Percentiles rank a stretch among this genome's conserved stretches.
Conservation (phyloP, 441 rosid genomes). For the Hura crepitans region DNA sequence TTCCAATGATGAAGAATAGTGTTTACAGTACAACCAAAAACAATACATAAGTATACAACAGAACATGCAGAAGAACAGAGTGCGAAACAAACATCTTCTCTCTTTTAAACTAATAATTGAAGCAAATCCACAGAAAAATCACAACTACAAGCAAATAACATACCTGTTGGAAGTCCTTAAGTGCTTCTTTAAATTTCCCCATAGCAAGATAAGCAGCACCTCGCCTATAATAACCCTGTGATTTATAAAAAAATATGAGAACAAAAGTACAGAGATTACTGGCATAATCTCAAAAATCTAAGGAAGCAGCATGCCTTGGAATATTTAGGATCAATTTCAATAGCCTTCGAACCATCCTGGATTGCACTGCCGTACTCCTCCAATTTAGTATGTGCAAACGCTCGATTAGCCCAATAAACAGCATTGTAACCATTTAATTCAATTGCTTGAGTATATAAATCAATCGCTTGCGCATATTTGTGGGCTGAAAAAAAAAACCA, state of each 20-base stretch:
- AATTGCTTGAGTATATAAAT: constrained; percentile 76
- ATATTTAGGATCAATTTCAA: constrained; percentile 78
- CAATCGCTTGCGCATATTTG: constrained; percentile 74
- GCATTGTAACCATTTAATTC: constrained; percentile 61
- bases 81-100: not conserved
- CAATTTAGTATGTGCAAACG: constrained; percentile 81
- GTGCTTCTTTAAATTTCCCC: constrained; percentile 97
- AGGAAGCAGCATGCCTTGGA: constrained; percentile 50
- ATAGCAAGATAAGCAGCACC: constrained; percentile 95
- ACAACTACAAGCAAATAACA: constrained; percentile 4
- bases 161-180: constrained; percentile 97
- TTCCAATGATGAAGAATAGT: not conserved
- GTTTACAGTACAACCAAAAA: not conserved
- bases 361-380: constrained; percentile 99
- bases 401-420: constrained; percentile 96
- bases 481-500: constrained; percentile 49
- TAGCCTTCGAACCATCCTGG: constrained; percentile 85
- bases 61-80: not conserved
- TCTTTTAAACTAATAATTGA: not conserved
- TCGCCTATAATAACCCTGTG: constrained; percentile 87
- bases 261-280: constrained; percentile 12
- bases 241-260: constrained; percentile 26
- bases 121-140: not conserved
- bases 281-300: constrained; percentile 10
- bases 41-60: not conserved